Base-by-base conservation (phyloP, 805 yeast genomes). In the Barnettozyma siamensis region DNA sequence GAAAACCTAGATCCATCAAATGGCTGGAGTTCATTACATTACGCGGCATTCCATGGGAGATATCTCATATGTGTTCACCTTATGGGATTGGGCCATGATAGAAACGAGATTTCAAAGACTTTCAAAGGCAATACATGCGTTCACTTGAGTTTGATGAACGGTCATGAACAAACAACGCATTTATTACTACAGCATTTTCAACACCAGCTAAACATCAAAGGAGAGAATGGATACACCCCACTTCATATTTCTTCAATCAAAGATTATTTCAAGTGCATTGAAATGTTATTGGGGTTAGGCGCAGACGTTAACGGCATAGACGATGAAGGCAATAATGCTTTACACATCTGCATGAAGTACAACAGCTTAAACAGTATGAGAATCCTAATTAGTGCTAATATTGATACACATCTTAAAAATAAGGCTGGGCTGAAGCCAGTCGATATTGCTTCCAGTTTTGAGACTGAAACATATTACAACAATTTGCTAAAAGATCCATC, bases 1-100 rank as follows among this genome's bases (percentile, higher is more conserved):
- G 80, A 78, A 45, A 83, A 85, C 55, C 67, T 78, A 19, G 84
- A 88, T 55, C 75, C 88, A 5, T 24, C 56, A 18, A 78, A 80
- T 54, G 96, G 96, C 2, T 87, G 95, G 95, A 71, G 84, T 13
- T 80, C 83, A 30, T 65, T 87, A 35, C 96, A 87, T 58, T 85
- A 86, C 59, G 88, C 95, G 0, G 78, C 91, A 4, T 82, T 58
- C 52, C 64, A 82, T 53, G 93, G 94, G 33, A 72, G 81, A 46
- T 81, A 80, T 51, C 71, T 82, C 41, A 70, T 85, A 12, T 82
- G 88, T 59, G 82, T 70, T 26, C 69, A 66, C 49, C 62, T 82
- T 36, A 67, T 81, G 15, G 70, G 72, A 26, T 58, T 69, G 31
- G 83, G 83, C 5, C 82, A 77, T 49, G 84, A 77, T 48, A 60